Evolutionary conservation across 108 stramenopile species (phyloP).

Genomic region (Hondaea fermentalgiana): DNA sequence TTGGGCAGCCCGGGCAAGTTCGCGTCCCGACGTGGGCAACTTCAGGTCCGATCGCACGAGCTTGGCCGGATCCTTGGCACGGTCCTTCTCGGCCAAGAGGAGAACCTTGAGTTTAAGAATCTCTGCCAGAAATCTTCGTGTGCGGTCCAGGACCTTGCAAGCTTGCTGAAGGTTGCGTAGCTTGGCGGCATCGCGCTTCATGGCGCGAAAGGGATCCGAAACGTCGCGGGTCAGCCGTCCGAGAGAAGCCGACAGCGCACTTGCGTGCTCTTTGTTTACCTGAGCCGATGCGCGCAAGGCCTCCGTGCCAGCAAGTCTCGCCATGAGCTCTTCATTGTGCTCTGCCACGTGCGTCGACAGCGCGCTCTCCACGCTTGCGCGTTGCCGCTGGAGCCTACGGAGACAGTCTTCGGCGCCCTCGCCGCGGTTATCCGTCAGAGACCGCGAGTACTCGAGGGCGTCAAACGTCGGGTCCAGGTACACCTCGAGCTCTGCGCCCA

Average conservation of each 20-base stretch:
- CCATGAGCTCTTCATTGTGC: neutral
- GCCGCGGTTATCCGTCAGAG: neutral
- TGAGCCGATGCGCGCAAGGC: neutral
- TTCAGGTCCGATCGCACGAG: neutral
- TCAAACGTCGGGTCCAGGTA: neutral
- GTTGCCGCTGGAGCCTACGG: neutral
- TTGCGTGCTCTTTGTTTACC: neutral
- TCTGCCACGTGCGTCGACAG: neutral
- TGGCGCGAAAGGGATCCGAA: neutral
- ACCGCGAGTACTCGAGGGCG: neutral
- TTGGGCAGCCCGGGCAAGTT: neutral
- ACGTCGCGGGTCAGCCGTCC: neutral
- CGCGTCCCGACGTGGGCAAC: neutral
- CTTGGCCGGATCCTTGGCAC: neutral
- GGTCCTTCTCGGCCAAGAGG: neutral
- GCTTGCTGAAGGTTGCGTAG: neutral
- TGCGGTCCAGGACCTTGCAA: neutral
- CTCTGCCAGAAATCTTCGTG: neutral
- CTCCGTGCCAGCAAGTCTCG: neutral
- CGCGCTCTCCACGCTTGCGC: slow-evolving; percentile 5
- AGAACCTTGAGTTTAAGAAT: neutral
- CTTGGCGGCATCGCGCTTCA: slow-evolving; percentile 10
- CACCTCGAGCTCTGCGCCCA: neutral
- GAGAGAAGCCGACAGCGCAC: neutral
- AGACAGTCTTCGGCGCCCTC: neutral